These are phyloP conservation scores for Senecio squalidus DNA, from an alignment of 140 eudicot species.

Conservation along the genomic window DNA sequence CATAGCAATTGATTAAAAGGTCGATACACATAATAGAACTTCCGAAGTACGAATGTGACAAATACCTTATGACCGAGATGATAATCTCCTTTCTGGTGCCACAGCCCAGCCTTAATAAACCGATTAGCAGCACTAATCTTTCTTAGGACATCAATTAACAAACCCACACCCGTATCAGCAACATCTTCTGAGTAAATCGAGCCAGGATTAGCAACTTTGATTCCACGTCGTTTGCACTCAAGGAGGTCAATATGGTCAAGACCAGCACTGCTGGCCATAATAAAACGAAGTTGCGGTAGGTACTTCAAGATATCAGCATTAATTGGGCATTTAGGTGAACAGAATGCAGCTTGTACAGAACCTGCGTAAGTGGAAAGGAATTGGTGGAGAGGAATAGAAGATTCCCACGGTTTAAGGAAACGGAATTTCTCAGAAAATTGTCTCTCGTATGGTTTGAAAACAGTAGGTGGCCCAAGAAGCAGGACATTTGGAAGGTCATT, in stretches of 20 bases:
- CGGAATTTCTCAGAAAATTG: constrained; percentile 35
- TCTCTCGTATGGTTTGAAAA: constrained; percentile 22
- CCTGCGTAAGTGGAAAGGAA: constrained; percentile 37
- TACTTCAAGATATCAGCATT: constrained; percentile 28
- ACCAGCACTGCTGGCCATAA: constrained; percentile 56
- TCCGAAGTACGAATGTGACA: neutral
- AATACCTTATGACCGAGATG: constrained; percentile 54
- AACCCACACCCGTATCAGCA: constrained; percentile 63
- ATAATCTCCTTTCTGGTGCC: constrained; percentile 35
- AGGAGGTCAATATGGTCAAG: constrained; percentile 54
- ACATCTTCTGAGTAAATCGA: constrained; percentile 45
- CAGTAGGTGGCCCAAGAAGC: constrained; percentile 35
- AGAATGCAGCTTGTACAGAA: constrained; percentile 35
- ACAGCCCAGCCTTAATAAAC: constrained; percentile 42
- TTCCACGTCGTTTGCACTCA: constrained; percentile 57
- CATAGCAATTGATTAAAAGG: no score
- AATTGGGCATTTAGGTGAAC: constrained; percentile 18
- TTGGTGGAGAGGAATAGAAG: constrained; percentile 39
- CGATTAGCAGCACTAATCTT: constrained; percentile 46
- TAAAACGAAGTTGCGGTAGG: constrained; percentile 50
- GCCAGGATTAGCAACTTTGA: constrained; percentile 44
- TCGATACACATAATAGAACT: no score
- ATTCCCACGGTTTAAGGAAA: constrained; percentile 47
- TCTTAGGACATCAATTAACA: constrained; percentile 54
- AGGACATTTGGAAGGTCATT: constrained; percentile 26